Percentiles rank a stretch among this genome's conserved stretches.
Conservation (phyloP, 202 grass and related monocot genomes). For the Miscanthus sacchariflorus region DNA sequence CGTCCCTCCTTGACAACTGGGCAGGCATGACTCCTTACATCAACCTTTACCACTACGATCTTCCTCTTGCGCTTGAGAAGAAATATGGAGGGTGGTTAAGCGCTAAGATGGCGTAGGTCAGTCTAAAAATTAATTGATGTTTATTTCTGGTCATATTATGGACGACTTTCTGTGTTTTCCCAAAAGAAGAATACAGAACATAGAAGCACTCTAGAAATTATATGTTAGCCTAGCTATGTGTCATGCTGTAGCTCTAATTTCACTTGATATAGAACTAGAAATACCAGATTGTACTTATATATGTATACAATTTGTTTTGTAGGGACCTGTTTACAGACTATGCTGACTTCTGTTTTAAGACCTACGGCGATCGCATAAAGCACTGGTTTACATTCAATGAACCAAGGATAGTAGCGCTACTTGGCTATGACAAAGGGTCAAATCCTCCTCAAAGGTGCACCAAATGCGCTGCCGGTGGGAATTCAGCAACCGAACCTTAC, state of each 20-base stretch:
- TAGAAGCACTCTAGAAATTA: not conserved
- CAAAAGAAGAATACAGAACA: constrained; percentile 16
- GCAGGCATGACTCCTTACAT: constrained; percentile 81
- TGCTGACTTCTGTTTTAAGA: constrained; percentile 86
- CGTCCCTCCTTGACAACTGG: constrained; percentile 21
- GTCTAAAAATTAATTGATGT: not conserved
- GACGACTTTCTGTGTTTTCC: not conserved
- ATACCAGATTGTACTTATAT: constrained; percentile 12
- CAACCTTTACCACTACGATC: constrained; percentile 82
- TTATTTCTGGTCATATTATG: constrained; percentile 25
- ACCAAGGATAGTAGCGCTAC: constrained; percentile 62
- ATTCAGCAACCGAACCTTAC: constrained; percentile 83
- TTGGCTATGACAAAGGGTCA: constrained; percentile 64
- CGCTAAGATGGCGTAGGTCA: constrained; percentile 73
- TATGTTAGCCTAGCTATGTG: constrained; percentile 25
- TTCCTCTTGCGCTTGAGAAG: constrained; percentile 77
- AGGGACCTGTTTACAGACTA: constrained; percentile 74
- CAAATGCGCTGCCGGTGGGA: constrained; percentile 63
- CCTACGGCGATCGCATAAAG: constrained; percentile 81
- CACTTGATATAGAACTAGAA: not conserved
- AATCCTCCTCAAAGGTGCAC: constrained; percentile 77
- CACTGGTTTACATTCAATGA: constrained; percentile 97
- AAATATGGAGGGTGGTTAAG: constrained; percentile 83
- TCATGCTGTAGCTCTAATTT: constrained; percentile 4
- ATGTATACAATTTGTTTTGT: constrained; percentile 40